Conservation (phyloP, 78 protist species). For the Dictyostelium purpureum region DNA sequence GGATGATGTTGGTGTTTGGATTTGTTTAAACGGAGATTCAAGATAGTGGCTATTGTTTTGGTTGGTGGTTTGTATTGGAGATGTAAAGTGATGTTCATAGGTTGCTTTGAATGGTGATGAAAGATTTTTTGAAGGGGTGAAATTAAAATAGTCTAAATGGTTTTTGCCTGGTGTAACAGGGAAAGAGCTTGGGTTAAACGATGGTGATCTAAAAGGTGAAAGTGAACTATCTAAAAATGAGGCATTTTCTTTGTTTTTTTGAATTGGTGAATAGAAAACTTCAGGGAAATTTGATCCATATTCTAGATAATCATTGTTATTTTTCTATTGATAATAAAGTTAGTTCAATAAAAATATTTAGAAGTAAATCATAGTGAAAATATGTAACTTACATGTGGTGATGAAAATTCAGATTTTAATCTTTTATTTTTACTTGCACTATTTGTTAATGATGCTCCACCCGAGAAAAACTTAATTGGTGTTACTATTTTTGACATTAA, state of each 20-base stretch:
- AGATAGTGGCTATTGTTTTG: no score
- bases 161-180: slow-evolving; percentile 27
- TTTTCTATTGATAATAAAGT: neutral
- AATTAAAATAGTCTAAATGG: slow-evolving; percentile 16
- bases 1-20: neutral
- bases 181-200: slow-evolving; percentile 1
- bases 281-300: neutral
- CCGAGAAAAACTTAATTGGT: slow-evolving; percentile 38
- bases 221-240: slow-evolving; percentile 28
- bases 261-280: slow-evolving; percentile 45
- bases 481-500: slow-evolving; percentile 36
- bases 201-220: slow-evolving; percentile 58
- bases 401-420: slow-evolving; percentile 21
- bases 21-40: neutral
- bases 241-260: neutral
- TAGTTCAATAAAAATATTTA: neutral
- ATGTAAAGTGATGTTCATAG: neutral
- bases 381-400: neutral
- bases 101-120: neutral
- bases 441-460: neutral
- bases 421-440: neutral
- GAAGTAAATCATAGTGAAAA: neutral
- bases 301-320: slow-evolving; percentile 8
- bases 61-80: neutral
- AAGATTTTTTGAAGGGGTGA: neutral